Evolutionary conservation across 768 basidiomycete genomes (phyloP), one percentile per base, ranked within the genome.

Genomic region (Pulveroboletus sp.): DNA sequence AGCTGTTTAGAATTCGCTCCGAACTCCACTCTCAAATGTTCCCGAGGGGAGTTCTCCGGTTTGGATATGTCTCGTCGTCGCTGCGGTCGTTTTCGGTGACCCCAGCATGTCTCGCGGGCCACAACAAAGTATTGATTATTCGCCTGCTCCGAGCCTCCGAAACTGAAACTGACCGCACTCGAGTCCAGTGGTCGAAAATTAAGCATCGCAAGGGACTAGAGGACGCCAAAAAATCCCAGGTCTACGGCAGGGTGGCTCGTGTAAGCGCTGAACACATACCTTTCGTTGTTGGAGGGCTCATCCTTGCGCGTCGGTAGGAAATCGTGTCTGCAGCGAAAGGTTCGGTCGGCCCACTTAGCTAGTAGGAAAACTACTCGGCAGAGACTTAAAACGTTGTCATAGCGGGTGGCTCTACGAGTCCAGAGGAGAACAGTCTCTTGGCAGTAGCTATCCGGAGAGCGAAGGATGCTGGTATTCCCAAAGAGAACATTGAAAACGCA

Each of bases 101-200:
- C 11, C 43, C 58, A n/a, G 43, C 47, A 24, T 40, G 45, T 27
- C 50, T 64, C 12, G 65, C 74, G 1, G 74, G 75, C 31, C 74
- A 76, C 46, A 75, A 60, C 62, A 75, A 75, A 60, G 75, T 75
- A 47, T 37, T 9, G 3, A 2, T 6, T 31, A 9, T 42, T 33
- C 35, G 14, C 36, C 27, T 21, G 14, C 21, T 18, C 31, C 39
- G 15, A 38, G 31, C 41, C 33, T 28, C 26, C 47, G 28, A 43
- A 14, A 21, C 46, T 51, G 28, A 43, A 14, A 21, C 46, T 51
- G 50, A 64, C 50, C 30, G 3, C 11, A 36, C 35, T 5, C 35
- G n/a, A 11, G 40, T 8, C 30, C 51, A 86, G 85, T 86, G 84
- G 85, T 85, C 85, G 0, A 86, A 86, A 75, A 86, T 86, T 60